These are phyloP conservation scores for Chrysoporthe cubensis DNA, from an alignment of 2,329 filamentous ascomycete genomes.

Conservation along the genomic window DNA sequence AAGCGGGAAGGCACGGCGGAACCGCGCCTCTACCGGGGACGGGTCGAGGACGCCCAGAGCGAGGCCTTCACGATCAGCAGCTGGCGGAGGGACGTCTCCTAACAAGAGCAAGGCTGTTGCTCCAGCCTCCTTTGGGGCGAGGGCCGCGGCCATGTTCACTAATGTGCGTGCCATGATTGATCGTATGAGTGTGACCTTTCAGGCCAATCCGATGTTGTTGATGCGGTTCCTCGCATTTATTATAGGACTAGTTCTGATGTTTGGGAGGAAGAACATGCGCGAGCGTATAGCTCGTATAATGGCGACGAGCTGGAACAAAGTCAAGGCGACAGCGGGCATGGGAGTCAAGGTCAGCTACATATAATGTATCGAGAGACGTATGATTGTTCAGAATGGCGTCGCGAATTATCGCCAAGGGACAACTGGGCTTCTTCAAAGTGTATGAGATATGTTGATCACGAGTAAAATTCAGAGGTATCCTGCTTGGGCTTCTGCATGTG, in stretches of 20 bases:
- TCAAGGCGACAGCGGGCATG: constrained; percentile 88
- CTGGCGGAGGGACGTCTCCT: constrained; percentile 14
- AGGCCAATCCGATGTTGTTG: constrained; percentile 60
- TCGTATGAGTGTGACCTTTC: constrained; percentile 53
- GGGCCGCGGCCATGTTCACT: constrained; percentile 56
- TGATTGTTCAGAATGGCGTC: constrained; percentile 9
- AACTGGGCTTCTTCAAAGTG: constrained; percentile 15
- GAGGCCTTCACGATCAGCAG: constrained; percentile 23
- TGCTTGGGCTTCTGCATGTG: constrained; percentile 2
- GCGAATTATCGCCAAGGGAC: background rate
- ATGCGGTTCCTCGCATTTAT: constrained; percentile 76
- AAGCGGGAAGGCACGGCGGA: constrained; percentile 28
- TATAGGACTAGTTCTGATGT: constrained; percentile 74
- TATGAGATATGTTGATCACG: constrained; percentile 19
- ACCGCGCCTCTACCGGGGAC: constrained; percentile 11
- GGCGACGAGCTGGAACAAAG: constrained; percentile 75
- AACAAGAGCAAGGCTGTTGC: constrained; percentile 39
- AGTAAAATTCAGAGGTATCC: constrained; percentile 20
- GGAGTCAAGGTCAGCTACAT: constrained; percentile 98
- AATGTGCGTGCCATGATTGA: constrained; percentile 58
- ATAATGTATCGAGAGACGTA: constrained; percentile 45
- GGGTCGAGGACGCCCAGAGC: constrained; percentile 23
- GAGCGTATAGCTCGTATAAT: constrained; percentile 73
- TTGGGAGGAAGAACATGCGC: constrained; percentile 75
- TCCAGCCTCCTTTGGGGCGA: constrained; percentile 47